Evolutionary conservation across 345 rosid genomes (phyloP), one percentile per base, ranked within the genome.

Genomic region (Citrus medica): DNA sequence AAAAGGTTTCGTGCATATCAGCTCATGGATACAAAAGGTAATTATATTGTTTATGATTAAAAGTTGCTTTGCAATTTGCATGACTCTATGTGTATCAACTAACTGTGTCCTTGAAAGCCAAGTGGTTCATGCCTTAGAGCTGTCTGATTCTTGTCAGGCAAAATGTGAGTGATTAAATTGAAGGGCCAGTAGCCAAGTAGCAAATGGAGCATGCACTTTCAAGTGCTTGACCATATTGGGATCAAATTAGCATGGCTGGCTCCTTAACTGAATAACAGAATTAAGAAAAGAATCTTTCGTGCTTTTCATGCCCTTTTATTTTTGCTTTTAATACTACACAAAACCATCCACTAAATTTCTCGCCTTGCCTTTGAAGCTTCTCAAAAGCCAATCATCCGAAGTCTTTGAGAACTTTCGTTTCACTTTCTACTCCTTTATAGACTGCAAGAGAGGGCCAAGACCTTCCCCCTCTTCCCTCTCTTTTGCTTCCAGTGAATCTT

Each of bases 261-360:
- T 60, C 56, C 72, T 67, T 76, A 86, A 88, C 85, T 55, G 80
- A 73, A 81, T 74, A 79, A 81, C 84, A 38, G 88, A 83, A 87
- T 61, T 61, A 84, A 88, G 89, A 67, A 83, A 79, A 42, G 85
- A 81, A 81, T 77, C 85, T 75, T 80, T 59, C 81, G 35, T 37
- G n/a, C n/a, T 32, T 75, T 76, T 81, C 42, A 2, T 19, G 3
- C 13, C 4, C 1, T 68, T 27, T 37, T 72, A 46, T 59, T 28
- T 37, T 27, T 59, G 25, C 9, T 38, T 27, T 69, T 12, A 62
- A 37, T 30, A 42, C 69, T 46, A 61, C 17, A 7, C 1, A 59
- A 71, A 58, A 67, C 27, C 22, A 68, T 46, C 60, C 63, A 14
- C 25, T 40, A 51, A 25, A 40, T 64, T 61, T 77, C 74, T 76